phyloP scores from a whole-genome alignment of 2,329 filamentous ascomycete genomes.

The Chlorencoelia australis region DNA sequence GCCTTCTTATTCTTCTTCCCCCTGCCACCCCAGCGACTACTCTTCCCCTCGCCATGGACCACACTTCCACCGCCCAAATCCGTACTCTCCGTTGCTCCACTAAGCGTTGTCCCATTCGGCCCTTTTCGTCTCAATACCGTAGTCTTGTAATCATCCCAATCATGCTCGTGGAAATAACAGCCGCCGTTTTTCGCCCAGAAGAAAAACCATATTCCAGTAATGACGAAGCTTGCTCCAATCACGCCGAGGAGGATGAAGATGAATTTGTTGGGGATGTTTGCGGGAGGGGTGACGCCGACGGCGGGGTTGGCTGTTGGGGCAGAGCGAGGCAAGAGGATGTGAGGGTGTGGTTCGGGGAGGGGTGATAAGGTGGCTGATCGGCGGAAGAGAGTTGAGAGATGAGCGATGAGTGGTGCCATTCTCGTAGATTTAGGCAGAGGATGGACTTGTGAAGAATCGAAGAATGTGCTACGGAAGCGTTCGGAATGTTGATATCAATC shows the following conservation, averaged over 20 bases:
- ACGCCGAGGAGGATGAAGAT: slow-evolving; percentile 82
- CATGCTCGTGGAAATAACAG: slow-evolving; percentile 72
- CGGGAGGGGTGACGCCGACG: slow-evolving; percentile 41
- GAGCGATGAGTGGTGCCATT: too few species aligned
- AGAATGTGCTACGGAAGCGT: too few species aligned
- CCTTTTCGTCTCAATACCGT: slow-evolving; percentile 84
- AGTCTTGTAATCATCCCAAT: slow-evolving; percentile 98
- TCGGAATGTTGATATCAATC: too few species aligned
- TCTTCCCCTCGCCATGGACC: slow-evolving; percentile 59
- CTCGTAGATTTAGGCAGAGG: too few species aligned
- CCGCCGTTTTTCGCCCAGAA: slow-evolving; percentile 97
- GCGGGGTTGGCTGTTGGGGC: slow-evolving; percentile 31
- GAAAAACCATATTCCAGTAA: slow-evolving; percentile 89
- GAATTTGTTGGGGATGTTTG: slow-evolving; percentile 47
- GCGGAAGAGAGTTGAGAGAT: too few species aligned
- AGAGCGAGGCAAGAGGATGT: too few species aligned
- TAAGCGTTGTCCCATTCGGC: slow-evolving; percentile 78
- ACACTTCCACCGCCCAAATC: slow-evolving; percentile 77
- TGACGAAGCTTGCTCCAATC: slow-evolving; percentile 66
- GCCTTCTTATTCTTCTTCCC: slow-evolving; percentile 28
- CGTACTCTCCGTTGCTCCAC: slow-evolving; percentile 72
- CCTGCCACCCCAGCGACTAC: slow-evolving; percentile 28
- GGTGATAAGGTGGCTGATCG: too few species aligned
- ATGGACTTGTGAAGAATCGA: too few species aligned
- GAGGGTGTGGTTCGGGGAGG: too few species aligned